These are phyloP conservation scores for Macrocystidia cucumis DNA, from an alignment of 1,284 basidiomycete species.

Conservation along the genomic window DNA sequence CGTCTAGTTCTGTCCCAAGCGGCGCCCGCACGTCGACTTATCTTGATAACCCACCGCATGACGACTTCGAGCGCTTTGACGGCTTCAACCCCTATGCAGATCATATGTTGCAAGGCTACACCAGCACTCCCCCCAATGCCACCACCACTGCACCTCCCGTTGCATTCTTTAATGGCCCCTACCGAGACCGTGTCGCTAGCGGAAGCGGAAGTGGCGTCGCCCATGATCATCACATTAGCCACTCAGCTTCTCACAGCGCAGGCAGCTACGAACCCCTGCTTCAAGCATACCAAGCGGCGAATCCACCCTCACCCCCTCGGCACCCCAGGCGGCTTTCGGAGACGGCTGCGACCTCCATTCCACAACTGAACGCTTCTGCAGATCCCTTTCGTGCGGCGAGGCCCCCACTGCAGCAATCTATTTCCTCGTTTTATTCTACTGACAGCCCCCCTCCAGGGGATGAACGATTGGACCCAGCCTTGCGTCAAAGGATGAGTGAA, in stretches of 20 bases:
- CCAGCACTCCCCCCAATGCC: slow-evolving; percentile 37
- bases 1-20: slow-evolving; percentile 19
- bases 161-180: slow-evolving; percentile 25
- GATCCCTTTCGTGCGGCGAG: too few species aligned
- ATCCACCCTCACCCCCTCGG: slow-evolving; percentile 31
- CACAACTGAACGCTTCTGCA: too few species aligned
- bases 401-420: too few species aligned
- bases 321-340: slow-evolving; percentile 29
- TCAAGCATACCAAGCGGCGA: slow-evolving; percentile 27
- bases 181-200: slow-evolving; percentile 31
- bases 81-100: slow-evolving; percentile 52
- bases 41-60: slow-evolving; percentile 23
- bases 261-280: slow-evolving; percentile 63
- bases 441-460: slow-evolving; percentile 29
- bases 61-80: slow-evolving; percentile 19
- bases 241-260: slow-evolving; percentile 42
- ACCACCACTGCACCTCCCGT: slow-evolving; percentile 36
- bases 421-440: slow-evolving; percentile 26
- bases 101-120: too few species aligned
- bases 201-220: slow-evolving; percentile 22
- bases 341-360: too few species aligned
- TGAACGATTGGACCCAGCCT: slow-evolving; percentile 35
- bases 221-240: slow-evolving; percentile 22
- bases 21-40: slow-evolving; percentile 24
- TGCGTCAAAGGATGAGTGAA: slow-evolving; percentile 29